These are phyloP conservation scores for Ustilago hordei DNA, from an alignment of 1,284 basidiomycete species.

Conservation along the genomic window DNA sequence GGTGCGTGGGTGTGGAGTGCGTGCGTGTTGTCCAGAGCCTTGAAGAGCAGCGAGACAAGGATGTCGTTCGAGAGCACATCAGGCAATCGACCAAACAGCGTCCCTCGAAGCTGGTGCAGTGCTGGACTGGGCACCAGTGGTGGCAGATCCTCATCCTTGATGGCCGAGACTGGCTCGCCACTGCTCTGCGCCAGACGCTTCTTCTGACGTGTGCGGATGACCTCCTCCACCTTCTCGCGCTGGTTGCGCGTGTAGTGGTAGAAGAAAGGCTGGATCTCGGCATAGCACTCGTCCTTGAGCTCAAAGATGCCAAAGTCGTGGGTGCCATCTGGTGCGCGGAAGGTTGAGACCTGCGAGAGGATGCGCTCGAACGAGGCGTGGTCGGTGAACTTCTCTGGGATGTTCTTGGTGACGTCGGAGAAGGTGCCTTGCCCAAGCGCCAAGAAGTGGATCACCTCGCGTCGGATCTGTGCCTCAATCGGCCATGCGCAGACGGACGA, in stretches of 20 bases:
- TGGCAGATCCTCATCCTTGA: slow-evolving; percentile 50
- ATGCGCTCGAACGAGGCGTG: slow-evolving; percentile 86
- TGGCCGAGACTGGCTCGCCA: slow-evolving; percentile 21
- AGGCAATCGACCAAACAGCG: slow-evolving; percentile 47
- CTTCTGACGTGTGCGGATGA: slow-evolving; percentile 72
- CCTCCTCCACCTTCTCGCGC: slow-evolving; percentile 89
- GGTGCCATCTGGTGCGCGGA: slow-evolving; percentile 81
- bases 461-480: slow-evolving; percentile 77
- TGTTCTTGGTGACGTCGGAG: slow-evolving; percentile 89
- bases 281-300: slow-evolving; percentile 83
- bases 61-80: slow-evolving; percentile 40
- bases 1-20: slow-evolving; percentile 48
- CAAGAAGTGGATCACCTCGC: slow-evolving; percentile 91
- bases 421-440: slow-evolving; percentile 89
- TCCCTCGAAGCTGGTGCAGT: slow-evolving; percentile 44
- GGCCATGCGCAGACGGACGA: slow-evolving; percentile 80
- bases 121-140: slow-evolving; percentile 23
- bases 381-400: slow-evolving; percentile 89
- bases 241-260: slow-evolving; percentile 95
- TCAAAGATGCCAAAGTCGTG: slow-evolving; percentile 88
- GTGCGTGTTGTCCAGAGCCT: slow-evolving; percentile 47
- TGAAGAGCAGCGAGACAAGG: slow-evolving; percentile 55
- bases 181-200: slow-evolving; percentile 34
- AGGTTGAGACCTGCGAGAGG: slow-evolving; percentile 82
- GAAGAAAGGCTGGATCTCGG: slow-evolving; percentile 94